Base-by-base conservation (phyloP, 148 eudicot species). In the Arctostaphylos glauca region DNA sequence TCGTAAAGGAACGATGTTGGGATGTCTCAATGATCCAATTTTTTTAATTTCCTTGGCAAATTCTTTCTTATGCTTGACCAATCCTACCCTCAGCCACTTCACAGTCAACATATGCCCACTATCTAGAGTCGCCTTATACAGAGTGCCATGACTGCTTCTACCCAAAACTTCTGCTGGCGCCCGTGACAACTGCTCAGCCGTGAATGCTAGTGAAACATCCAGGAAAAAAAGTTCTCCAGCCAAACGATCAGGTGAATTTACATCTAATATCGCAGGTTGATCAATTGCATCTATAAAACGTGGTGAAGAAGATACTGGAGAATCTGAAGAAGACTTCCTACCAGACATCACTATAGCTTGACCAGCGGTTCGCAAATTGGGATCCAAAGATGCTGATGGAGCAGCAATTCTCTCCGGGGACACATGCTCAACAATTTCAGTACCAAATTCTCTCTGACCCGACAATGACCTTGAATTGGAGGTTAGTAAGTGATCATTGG, bases 101-200 rank as follows among this genome's bases (percentile, higher is more conserved):
- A 96, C 99, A 50, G 97, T 91, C 56, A 96, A 86, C 93, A 96
- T 87, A 82, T 87, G 95, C 85, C 93, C 96, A 78, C 86, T 90
- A 79, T 81, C 91, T 21, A 96, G 86, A 70, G 99, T 94, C 56
- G 99, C 99, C 88, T 96, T 96, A 85, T 96, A 96, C 84, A 92
- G 87, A 72, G 99, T 94, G 78, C 98, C 97, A 86, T 95, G 94
- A 87, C 91, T 95, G 81, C 98, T 95, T 89, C 97, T 88, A 84
- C 98, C 98, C 85, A 95, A 94, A 83, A 95, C 98, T 87, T 95
- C 97, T 54, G 98, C 98, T 54, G 95, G 98, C 77, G 98, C 96
- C 80, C 94, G 91, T 58, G 98, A 95, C 73, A 95, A 89, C 82
- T 95, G 94, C 83, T 94, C 99, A 82, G 94, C 92, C 21, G 99